phyloP scores from a whole-genome alignment of 768 basidiomycete genomes.

The Russula vinacea region DNA sequence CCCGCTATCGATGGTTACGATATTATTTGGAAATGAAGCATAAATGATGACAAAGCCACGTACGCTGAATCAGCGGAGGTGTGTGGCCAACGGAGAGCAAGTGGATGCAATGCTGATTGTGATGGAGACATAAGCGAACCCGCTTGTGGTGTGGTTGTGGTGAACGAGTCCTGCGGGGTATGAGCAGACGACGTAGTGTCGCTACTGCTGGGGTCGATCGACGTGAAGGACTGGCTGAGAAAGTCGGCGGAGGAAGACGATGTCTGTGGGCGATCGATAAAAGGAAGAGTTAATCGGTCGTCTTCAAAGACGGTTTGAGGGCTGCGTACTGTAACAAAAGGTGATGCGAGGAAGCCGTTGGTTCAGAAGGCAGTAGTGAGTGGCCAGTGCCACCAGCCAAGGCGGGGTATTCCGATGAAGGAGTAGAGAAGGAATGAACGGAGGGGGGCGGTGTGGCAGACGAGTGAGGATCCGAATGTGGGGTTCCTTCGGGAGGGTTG shows the following conservation, averaged over 20 bases:
- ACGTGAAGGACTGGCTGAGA: constrained; percentile 16
- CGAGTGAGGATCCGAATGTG: constrained; percentile 29
- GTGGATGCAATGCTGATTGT: constrained; percentile 20
- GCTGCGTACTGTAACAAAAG: constrained; percentile 10
- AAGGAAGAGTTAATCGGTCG: constrained; percentile 3
- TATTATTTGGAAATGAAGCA: constrained; percentile 18
- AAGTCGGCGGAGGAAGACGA: constrained; percentile 21
- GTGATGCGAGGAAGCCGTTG: constrained; percentile 21
- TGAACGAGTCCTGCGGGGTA: constrained; percentile 13
- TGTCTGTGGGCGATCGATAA: constrained; percentile 12
- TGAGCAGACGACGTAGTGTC: constrained; percentile 10
- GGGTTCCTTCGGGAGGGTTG: constrained; percentile 29
- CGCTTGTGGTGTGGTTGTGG: not conserved
- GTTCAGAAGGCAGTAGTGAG: constrained; percentile 13
- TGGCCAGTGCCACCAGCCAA: constrained; percentile 18
- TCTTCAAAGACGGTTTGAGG: constrained; percentile 16
- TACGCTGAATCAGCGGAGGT: constrained; percentile 27
- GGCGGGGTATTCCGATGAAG: constrained; percentile 20
- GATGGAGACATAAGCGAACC: constrained; percentile 7
- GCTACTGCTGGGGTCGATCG: constrained; percentile 16
- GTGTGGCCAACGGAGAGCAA: constrained; percentile 29
- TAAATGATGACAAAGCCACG: not conserved
- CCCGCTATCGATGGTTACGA: constrained; percentile 18
- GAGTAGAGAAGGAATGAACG: constrained; percentile 11
- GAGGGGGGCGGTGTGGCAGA: constrained; percentile 24